Conservation (phyloP, 192 early-diverging fungal species). For the Jimgerdemannia lactiflua region DNA sequence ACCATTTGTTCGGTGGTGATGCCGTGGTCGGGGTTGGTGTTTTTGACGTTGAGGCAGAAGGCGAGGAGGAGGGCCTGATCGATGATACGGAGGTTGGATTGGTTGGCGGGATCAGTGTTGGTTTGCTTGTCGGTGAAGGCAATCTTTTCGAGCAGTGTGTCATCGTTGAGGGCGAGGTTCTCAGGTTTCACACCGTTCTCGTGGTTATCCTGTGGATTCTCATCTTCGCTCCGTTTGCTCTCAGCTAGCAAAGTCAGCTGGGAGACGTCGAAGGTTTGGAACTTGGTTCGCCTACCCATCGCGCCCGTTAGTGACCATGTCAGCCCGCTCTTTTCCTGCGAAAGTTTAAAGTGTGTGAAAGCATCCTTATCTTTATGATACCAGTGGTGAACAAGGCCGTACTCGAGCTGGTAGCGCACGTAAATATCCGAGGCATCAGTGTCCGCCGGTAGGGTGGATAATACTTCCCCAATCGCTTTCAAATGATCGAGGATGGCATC, state of each 20-base stretch:
- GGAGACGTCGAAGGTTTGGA: constrained; percentile 84
- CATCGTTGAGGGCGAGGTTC: constrained; percentile 85
- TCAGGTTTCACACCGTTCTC: constrained; percentile 52
- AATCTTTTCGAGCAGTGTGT: constrained; percentile 85
- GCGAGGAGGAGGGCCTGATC: constrained; percentile 92
- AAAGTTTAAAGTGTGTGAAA: constrained; percentile 58
- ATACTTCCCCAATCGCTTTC: constrained; percentile 18
- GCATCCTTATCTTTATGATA: constrained; percentile 72
- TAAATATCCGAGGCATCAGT: constrained; percentile 34
- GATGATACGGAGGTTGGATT: constrained; percentile 70
- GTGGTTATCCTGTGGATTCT: constrained; percentile 11
- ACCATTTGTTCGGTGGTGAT: constrained; percentile 96
- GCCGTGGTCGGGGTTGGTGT: constrained; percentile 91
- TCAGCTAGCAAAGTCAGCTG: constrained; percentile 92
- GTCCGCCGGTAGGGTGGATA: constrained; percentile 22
- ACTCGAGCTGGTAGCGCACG: constrained; percentile 75
- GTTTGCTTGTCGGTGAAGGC: constrained; percentile 45
- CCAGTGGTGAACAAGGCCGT: constrained; percentile 74
- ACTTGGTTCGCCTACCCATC: constrained; percentile 88
- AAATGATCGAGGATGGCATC: constrained; percentile 35
- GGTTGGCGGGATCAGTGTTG: constrained; percentile 34
- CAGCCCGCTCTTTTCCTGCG: constrained; percentile 78
- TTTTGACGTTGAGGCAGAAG: constrained; percentile 90
- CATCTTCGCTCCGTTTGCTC: constrained; percentile 51
- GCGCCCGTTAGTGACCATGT: constrained; percentile 88